Evolutionary conservation across 441 rosid species (phyloP).

Genomic region (Capsella rubella): DNA sequence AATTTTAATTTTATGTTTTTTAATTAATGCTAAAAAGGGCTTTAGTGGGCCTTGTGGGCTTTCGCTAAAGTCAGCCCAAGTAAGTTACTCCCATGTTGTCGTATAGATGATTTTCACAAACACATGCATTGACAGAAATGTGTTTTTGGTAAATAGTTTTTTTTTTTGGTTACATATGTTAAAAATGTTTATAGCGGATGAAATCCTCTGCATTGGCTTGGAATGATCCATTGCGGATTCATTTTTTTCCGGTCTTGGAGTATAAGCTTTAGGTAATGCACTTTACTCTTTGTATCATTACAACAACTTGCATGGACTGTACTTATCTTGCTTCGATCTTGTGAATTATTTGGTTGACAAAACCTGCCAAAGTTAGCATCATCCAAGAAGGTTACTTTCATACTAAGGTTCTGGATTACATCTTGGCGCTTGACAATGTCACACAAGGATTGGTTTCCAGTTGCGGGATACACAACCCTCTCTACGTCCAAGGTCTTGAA

Average conservation of each 20-base stretch:
- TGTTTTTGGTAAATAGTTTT: too few relatives aligned
- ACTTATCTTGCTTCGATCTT: slow-evolving; percentile 37
- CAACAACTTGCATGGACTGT: slow-evolving; percentile 55
- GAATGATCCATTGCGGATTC: slow-evolving; percentile 45
- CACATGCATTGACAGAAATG: too few relatives aligned
- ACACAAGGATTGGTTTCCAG: slow-evolving; percentile 43
- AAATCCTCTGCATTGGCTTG: slow-evolving; percentile 31
- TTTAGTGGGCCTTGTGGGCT: too few relatives aligned
- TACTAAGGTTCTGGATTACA: not conserved
- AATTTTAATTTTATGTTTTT: too few relatives aligned
- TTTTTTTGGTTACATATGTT: too few relatives aligned
- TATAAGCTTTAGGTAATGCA: slow-evolving; percentile 49
- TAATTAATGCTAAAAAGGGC: too few relatives aligned
- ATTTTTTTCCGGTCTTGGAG: slow-evolving; percentile 50
- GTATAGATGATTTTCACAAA: too few relatives aligned
- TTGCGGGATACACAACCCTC: slow-evolving; percentile 47
- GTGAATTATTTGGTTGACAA: slow-evolving; percentile 35
- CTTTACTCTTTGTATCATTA: slow-evolving; percentile 43
- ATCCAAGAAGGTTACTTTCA: slow-evolving; percentile 31
- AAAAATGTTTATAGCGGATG: not conserved
- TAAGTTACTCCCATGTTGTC: too few relatives aligned
- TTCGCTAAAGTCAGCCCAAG: too few relatives aligned
- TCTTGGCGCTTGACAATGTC: slow-evolving; percentile 26
- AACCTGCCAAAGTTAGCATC: slow-evolving; percentile 43
- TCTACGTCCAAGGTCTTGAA: slow-evolving; percentile 37